phyloP scores from a whole-genome alignment of 148 eudicot species.

The Dianthus caryophyllus region DNA sequence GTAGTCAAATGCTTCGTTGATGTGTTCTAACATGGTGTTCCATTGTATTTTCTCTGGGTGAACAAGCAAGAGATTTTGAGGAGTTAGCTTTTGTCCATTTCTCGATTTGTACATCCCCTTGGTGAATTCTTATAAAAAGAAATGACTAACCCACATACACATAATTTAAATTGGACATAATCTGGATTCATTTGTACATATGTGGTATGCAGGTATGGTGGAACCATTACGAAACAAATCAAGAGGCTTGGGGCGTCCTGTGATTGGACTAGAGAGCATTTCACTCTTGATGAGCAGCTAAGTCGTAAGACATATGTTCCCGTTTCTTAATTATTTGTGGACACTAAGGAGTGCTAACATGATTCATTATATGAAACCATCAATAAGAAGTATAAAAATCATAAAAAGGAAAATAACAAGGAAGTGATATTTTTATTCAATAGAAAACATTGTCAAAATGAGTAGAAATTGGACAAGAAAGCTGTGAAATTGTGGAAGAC shows the following conservation, averaged over 20 bases:
- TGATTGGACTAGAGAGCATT: slow-evolving; percentile 93
- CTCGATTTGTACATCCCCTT: neutral
- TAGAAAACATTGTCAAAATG: too few species aligned
- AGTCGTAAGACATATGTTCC: slow-evolving; percentile 82
- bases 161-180: neutral
- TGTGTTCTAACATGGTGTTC: neutral
- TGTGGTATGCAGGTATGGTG: slow-evolving; percentile 70
- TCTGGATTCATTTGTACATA: neutral
- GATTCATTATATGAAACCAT: too few species aligned
- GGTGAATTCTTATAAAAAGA: neutral
- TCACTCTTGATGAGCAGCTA: slow-evolving; percentile 97
- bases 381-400: too few species aligned
- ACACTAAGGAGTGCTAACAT: neutral
- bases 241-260: slow-evolving; percentile 99
- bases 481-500: too few species aligned
- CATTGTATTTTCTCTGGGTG: neutral
- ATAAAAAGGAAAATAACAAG: too few species aligned
- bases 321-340: slow-evolving; percentile 1
- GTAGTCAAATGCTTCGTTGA: neutral
- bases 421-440: too few species aligned
- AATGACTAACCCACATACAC: neutral
- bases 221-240: slow-evolving; percentile 92
- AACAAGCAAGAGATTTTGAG: neutral
- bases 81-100: neutral
- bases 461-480: too few species aligned